A percentile compares a stretch with the other conserved stretches of the same genome.
Conservation (phyloP, 441 rosid species). For the Euphorbia schlechtendalii region DNA sequence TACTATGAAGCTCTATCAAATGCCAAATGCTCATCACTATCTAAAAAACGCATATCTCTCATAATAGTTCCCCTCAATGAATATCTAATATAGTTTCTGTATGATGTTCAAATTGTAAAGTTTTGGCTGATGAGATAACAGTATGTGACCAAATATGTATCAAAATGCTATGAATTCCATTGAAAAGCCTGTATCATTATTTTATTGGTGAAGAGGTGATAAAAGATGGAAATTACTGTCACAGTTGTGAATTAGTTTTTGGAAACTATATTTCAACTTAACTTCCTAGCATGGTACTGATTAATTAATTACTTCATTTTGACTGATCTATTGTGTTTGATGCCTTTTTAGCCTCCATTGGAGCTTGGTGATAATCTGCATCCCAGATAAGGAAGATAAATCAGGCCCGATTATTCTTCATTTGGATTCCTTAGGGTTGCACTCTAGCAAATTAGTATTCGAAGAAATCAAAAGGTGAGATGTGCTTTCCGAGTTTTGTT, state of each 20-base stretch:
- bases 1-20: too few species aligned
- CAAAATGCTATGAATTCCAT: too few species aligned
- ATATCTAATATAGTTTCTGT: background rate
- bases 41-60: too few species aligned
- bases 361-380: slow-evolving; percentile 91
- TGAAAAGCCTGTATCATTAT: background rate
- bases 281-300: too few species aligned
- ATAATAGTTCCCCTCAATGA: too few species aligned
- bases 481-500: slow-evolving; percentile 4
- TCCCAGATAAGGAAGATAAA: slow-evolving; percentile 75
- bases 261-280: background rate
- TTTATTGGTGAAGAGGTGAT: background rate
- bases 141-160: background rate
- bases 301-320: slow-evolving; percentile 6
- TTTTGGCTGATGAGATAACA: background rate
- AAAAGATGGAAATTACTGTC: background rate
- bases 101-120: background rate
- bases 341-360: slow-evolving; percentile 67
- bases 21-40: too few species aligned
- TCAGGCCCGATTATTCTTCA: slow-evolving; percentile 81
- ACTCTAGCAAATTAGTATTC: slow-evolving; percentile 53
- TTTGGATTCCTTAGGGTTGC: slow-evolving; percentile 82
- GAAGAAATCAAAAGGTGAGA: slow-evolving; percentile 71
- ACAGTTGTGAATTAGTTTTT: background rate
- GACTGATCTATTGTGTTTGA: slow-evolving; percentile 20